These are phyloP conservation scores for Sequoia sempervirens DNA, from an alignment of 75 land plant species.

Conservation along the genomic window DNA sequence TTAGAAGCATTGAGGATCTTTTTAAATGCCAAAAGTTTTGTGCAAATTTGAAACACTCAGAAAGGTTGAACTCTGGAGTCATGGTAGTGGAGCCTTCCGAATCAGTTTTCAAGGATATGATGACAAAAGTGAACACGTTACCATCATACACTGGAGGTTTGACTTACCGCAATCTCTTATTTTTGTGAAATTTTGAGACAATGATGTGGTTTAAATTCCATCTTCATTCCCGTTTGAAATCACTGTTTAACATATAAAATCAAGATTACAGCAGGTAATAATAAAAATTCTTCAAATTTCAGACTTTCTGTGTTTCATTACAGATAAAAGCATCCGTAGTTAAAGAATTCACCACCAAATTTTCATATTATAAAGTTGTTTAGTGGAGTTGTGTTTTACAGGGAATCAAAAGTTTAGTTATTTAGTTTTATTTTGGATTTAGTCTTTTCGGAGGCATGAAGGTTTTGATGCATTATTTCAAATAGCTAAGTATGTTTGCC, in stretches of 20 bases:
- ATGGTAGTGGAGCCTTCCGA: constrained; percentile 98
- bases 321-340: background rate
- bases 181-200: background rate
- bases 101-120: constrained; percentile 78
- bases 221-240: background rate
- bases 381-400: background rate
- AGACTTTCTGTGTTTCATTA: background rate
- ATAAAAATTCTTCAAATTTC: background rate
- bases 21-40: constrained; percentile 91
- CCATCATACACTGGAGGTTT: constrained; percentile 94
- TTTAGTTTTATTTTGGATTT: background rate
- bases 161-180: background rate
- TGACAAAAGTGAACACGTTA: constrained; percentile 74
- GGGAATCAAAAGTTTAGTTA: background rate
- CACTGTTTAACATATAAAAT: background rate
- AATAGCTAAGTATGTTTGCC: background rate
- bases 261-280: background rate
- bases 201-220: background rate
- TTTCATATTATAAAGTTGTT: background rate
- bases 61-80: constrained; percentile 95
- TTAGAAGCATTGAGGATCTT: constrained; percentile 86
- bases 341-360: background rate
- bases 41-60: constrained; percentile 99
- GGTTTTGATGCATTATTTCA: background rate
- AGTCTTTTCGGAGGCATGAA: background rate